Evolutionary conservation across 2,329 filamentous ascomycete genomes (phyloP), one percentile per base, ranked within the genome.

Genomic region (Fusarium gaditjirri): DNA sequence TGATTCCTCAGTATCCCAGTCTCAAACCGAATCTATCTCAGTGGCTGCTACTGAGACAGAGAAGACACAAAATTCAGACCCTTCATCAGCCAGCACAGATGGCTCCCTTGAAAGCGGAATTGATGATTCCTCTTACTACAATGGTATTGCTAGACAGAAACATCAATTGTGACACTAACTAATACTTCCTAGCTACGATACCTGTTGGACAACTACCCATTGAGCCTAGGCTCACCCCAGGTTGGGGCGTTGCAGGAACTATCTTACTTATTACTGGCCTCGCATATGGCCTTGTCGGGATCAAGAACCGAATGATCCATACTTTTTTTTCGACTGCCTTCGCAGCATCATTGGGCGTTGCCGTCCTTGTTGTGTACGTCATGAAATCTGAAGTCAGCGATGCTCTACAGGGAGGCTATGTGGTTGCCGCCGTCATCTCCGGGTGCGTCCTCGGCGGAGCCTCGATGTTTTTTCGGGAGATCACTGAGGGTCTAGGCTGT

Each of bases 311-410:
- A 80, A 91, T 89, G 89, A 87, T 95, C 17, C 92, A 96, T 78
- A 91, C 93, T 21, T 97, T 93, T 80, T 87, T 97, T 63, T 96
- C 94, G 19, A 89, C 92, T 2, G 93, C 90, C 9, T 95, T 93
- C 75, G 84, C 96, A 31, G 86, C 89, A 27, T 88, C 91, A 47
- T 83, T 98, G 39, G 90, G 92, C 21, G 91, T 96, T 17, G 90
- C 92, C 1, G 92, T 97, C 5, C 85, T 98, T 27, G 94, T 98
- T 60, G 81, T 97, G 47, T 98, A 98, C 79, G 91, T 98, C 42
- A 96, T 97, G 92, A 91, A 87, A 60, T 88, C 91, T 1, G 94
- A 94, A 0, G 88, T 97, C 42, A 89, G 87, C 65, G 84, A 93
- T 79, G 93, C 90, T 0, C 84, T 96, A 5, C 94, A 98, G 81